Conservation (phyloP, 768 basidiomycete genomes). For the Lactarius vividus region DNA sequence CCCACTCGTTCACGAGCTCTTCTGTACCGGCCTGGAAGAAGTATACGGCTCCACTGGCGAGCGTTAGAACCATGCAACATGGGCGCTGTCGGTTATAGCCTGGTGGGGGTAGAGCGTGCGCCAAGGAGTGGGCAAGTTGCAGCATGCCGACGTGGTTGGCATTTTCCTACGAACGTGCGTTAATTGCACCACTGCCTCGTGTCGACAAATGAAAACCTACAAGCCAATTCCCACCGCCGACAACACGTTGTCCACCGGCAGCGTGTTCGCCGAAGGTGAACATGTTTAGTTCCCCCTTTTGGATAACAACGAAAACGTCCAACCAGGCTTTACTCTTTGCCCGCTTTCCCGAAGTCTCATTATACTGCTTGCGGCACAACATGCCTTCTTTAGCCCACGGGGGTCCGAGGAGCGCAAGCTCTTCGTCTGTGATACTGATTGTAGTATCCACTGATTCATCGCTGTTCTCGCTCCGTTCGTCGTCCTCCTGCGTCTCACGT, state of each 20-base stretch:
- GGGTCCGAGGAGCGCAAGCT: conserved; percentile 89
- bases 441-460: conserved; percentile 63
- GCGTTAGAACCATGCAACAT: conserved; percentile 90
- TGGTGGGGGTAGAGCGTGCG: conserved; percentile 84
- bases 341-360: conserved; percentile 80
- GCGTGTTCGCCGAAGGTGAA: conserved; percentile 86
- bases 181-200: conserved; percentile 13
- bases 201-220: conserved; percentile 48
- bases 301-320: conserved; percentile 94
- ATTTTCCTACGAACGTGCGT: conserved; percentile 59
- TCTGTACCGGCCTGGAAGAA: conserved; percentile 99
- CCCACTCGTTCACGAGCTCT: conserved; percentile 99
- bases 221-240: conserved; percentile 98
- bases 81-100: conserved; percentile 91
- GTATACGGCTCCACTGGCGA: conserved; percentile 86
- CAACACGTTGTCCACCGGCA: conserved; percentile 55
- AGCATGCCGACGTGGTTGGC: conserved; percentile 83
- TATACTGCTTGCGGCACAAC: conserved; percentile 91
- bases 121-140: conserved; percentile 81
- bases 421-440: conserved; percentile 91
- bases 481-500: conserved; percentile 87
- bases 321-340: conserved; percentile 90
- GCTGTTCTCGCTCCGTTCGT: conserved; percentile 72
- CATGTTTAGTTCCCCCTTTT: conserved; percentile 93
- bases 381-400: conserved; percentile 99